Percentiles rank a stretch among this genome's conserved stretches.
phyloP scores from a whole-genome alignment of 2,329 filamentous ascomycete species.

The Capronia epimyces region DNA sequence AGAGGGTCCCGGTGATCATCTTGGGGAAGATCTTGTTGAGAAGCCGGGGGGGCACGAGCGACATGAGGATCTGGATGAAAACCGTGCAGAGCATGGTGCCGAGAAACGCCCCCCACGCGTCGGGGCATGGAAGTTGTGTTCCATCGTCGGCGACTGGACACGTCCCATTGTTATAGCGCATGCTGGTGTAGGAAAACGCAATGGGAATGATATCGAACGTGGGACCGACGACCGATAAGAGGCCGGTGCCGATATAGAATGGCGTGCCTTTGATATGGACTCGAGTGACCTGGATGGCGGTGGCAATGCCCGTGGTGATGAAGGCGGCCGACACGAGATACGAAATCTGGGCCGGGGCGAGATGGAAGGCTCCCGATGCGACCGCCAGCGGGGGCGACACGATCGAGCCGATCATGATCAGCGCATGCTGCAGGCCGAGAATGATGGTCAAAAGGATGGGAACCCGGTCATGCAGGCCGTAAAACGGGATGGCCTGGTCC shows the following conservation, averaged over 20 bases:
- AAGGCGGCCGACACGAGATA: conserved; percentile 75
- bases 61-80: conserved; percentile 66
- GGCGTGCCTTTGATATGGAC: conserved; percentile 68
- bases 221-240: conserved; percentile 73
- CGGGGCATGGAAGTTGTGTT: conserved; percentile 64
- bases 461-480: conserved; percentile 74
- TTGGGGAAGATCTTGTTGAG: conserved; percentile 73
- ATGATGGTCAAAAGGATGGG: conserved; percentile 68
- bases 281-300: conserved; percentile 68
- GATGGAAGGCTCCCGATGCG: conserved; percentile 56
- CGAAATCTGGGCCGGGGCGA: conserved; percentile 57
- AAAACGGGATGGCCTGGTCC: conserved; percentile 64
- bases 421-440: conserved; percentile 71
- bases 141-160: conserved; percentile 57
- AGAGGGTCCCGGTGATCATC: conserved; percentile 68
- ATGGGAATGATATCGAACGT: conserved; percentile 73
- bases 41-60: conserved; percentile 64
- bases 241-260: conserved; percentile 71
- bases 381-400: conserved; percentile 76
- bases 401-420: conserved; percentile 70
- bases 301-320: conserved; percentile 72
- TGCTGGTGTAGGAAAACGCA: conserved; percentile 66
- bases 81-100: conserved; percentile 63
- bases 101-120: conserved; percentile 68
- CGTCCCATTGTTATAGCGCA: conserved; percentile 66